Percentiles rank a stretch among this genome's conserved stretches.
Evolutionary conservation across 305 asterid species (phyloP).

Genomic region (Ilex paraguariensis): DNA sequence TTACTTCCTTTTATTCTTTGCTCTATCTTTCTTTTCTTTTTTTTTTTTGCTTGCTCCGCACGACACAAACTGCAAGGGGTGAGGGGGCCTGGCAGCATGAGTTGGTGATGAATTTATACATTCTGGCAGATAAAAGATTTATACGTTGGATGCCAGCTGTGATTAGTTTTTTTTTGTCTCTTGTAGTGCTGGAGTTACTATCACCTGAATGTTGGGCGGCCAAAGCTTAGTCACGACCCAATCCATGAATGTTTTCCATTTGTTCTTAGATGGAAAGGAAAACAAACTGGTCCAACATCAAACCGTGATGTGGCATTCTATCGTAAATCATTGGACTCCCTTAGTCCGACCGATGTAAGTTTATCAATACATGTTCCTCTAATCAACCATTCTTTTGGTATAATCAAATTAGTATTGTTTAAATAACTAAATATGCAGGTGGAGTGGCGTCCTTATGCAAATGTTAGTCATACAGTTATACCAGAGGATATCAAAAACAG

Average conservation of each 20-base stretch:
- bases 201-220: constrained; percentile 83
- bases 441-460: constrained; percentile 91
- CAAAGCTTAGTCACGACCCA: constrained; percentile 88
- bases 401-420: too few species aligned
- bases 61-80: too few species aligned
- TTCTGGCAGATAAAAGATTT: too few species aligned
- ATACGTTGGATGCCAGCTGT: neutral
- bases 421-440: constrained; percentile 36
- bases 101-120: too few species aligned
- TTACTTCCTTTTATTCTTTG: neutral
- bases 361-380: neutral
- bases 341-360: constrained; percentile 59
- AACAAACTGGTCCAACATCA: constrained; percentile 84
- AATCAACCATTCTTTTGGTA: too few species aligned
- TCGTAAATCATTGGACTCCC: constrained; percentile 78
- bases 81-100: too few species aligned
- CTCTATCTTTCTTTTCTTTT: neutral
- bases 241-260: constrained; percentile 93
- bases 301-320: constrained; percentile 93
- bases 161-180: constrained; percentile 14
- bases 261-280: constrained; percentile 97
- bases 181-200: constrained; percentile 99
- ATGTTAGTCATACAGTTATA: constrained; percentile 71
- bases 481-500: constrained; percentile 65
- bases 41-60: too few species aligned